Base-by-base conservation (phyloP, 2,329 filamentous ascomycete genomes). In the Leptographium flavum region DNA sequence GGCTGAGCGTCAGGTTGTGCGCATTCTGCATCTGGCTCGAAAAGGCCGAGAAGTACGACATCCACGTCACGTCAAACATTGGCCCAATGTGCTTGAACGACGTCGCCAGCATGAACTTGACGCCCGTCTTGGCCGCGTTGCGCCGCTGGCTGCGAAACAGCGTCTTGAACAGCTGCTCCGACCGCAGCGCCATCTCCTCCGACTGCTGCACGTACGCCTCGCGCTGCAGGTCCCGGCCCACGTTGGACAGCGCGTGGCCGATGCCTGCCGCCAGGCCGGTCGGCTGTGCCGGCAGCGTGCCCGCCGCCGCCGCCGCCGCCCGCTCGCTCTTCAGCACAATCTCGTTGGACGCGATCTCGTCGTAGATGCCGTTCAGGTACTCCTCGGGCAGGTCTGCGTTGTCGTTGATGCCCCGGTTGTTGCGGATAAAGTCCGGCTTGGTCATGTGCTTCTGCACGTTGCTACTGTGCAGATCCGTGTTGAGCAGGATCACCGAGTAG, bases 31-130 rank as follows among this genome's bases (percentile, higher is more conserved):
- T 88, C 54, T 93, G 85, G 42, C 85, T 88, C 1, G 90, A 95
- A 23, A 98, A 73, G 0, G 88, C 88, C 5, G 90, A 96, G 57
- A 98, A 83, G 62, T 95, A 93, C 10, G 90, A 94, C 90, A 96
- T 98, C 92, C 92, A 98, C 0, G 87, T 93, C 22, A 94, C 87
- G 56, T 94, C 88, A 58, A 98, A 96, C 92, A 98, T 98, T 1
- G 92, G 87, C 0, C 92, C 92, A 42, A 95, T 84, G 60, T 98
- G 92, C 55, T 87, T 90, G 60, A 87, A 88, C 0, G 88, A 96
- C 2, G 87, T 92, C 4, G 92, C 92, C 1, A 87, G 84, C 45
- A 98, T 93, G 62, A 92, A 98, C 68, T 79, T 64, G 70, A 81
- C 55, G 62, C 79, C 65, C 59, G 74, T 60, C 53, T 83, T 82